phyloP scores from a whole-genome alignment of 805 yeast species.

The Barnettozyma botsteinii region DNA sequence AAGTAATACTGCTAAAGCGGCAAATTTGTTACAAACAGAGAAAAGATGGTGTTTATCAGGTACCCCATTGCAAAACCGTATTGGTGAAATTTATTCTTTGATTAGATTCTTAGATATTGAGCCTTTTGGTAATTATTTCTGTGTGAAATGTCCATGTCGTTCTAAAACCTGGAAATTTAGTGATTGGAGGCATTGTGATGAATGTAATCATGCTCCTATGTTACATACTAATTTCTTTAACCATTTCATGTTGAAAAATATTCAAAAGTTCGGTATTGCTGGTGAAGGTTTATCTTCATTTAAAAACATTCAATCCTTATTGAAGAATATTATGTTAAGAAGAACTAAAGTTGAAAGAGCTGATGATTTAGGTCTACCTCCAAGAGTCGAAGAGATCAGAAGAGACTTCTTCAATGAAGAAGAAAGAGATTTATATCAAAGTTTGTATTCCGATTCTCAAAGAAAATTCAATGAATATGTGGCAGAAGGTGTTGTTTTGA shows the following conservation, averaged over 20 bases:
- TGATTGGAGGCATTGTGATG: slow-evolving; percentile 77
- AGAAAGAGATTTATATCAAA: slow-evolving; percentile 86
- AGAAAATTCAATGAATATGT: slow-evolving; percentile 89
- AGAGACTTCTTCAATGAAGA: slow-evolving; percentile 88
- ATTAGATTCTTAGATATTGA: slow-evolving; percentile 76
- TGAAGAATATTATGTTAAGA: slow-evolving; percentile 82
- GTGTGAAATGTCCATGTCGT: slow-evolving; percentile 87
- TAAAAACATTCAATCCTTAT: slow-evolving; percentile 62
- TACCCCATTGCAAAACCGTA: slow-evolving; percentile 92
- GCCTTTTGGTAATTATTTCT: slow-evolving; percentile 86
- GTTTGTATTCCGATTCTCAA: slow-evolving; percentile 79
- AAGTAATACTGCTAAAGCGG: slow-evolving; percentile 90
- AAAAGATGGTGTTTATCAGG: slow-evolving; percentile 93
- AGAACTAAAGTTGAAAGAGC: slow-evolving; percentile 96
- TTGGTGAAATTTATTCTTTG: slow-evolving; percentile 93
- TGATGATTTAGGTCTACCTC: slow-evolving; percentile 96
- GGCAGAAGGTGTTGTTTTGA: slow-evolving; percentile 92
- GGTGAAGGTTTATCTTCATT: slow-evolving; percentile 81
- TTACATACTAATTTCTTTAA: slow-evolving; percentile 92
- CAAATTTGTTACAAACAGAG: slow-evolving; percentile 61
- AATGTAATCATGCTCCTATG: slow-evolving; percentile 91
- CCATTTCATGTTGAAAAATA: slow-evolving; percentile 91
- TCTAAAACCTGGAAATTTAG: slow-evolving; percentile 81
- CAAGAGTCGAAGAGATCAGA: slow-evolving; percentile 85
- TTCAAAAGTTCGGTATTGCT: slow-evolving; percentile 76